Percentiles rank a stretch among this genome's conserved stretches.
Conservation (phyloP, 1,284 basidiomycete genomes). For the Naganishia sp. region DNA sequence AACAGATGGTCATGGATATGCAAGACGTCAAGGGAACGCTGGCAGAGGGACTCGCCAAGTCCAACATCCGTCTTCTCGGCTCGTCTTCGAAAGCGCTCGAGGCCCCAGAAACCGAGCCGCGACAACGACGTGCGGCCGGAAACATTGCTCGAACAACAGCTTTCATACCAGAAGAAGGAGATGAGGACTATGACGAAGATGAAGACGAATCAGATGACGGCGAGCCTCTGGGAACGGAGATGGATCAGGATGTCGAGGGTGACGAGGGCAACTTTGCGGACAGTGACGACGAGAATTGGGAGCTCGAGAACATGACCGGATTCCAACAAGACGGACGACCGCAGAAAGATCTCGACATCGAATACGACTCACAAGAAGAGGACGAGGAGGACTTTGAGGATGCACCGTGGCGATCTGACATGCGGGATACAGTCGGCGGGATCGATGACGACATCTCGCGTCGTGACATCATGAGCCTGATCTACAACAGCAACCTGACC, state of each 20-base stretch:
- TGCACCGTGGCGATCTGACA: slow-evolving; percentile 31
- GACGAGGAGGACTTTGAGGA: slow-evolving; percentile 53
- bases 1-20: slow-evolving; percentile 94
- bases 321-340: slow-evolving; percentile 58
- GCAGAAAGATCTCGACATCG: slow-evolving; percentile 54
- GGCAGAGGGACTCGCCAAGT: slow-evolving; percentile 76
- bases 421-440: slow-evolving; percentile 68
- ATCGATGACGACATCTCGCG: slow-evolving; percentile 58
- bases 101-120: slow-evolving; percentile 43
- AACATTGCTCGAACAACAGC: slow-evolving; percentile 32
- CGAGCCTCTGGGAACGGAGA: slow-evolving; percentile 47
- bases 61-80: slow-evolving; percentile 82
- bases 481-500: slow-evolving; percentile 72
- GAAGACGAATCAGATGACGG: slow-evolving; percentile 49
- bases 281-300: slow-evolving; percentile 60
- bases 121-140: slow-evolving; percentile 44
- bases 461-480: slow-evolving; percentile 80
- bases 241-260: slow-evolving; percentile 49
- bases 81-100: slow-evolving; percentile 68
- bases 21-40: slow-evolving; percentile 84
- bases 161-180: slow-evolving; percentile 48
- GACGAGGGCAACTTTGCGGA: slow-evolving; percentile 48
- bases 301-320: slow-evolving; percentile 50
- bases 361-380: slow-evolving; percentile 49
- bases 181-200: slow-evolving; percentile 47